Evolutionary conservation across 129 eudicot species (phyloP), one percentile per base, ranked within the genome.

Genomic region (Smallanthus sonchifolius): DNA sequence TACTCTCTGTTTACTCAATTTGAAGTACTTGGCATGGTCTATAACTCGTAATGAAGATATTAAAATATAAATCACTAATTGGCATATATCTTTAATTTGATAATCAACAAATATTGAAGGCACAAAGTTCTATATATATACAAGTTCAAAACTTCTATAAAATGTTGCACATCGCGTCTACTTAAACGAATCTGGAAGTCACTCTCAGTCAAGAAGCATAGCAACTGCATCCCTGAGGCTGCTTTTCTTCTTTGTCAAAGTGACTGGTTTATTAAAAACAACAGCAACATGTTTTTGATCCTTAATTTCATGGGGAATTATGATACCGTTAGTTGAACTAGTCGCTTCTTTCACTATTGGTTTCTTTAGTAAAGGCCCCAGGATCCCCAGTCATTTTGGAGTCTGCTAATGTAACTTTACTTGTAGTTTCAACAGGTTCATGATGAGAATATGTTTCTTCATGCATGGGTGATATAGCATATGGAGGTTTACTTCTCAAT

Each of bases 211-310:
- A 42, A 90, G 84, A 79, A 87, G 70, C 88, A 83, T 79, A 10
- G 92, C 92, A 17, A 90, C 88, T 63, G 80, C 71, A 68, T 90
- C 96, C 68, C 81, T 79, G 59, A 90, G 87, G 72, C 93, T 90
- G 78, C 80, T 75, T 75, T 83, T 90, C 66, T 90, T 90, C 85
- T 85, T 90, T 30, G 73, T 66, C 54, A 79, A 19, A 2, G 71
- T 80, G 28, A 71, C 70, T 10, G 62, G 84, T 55, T 75, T 85
- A 40, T 71, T 74, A 2, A 37, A 51, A 74, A 19, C 13, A 57
- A 65, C 80, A 74, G 69, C 78, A 40, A 60, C 61, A 67, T 74
- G 70, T 15, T 62, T 64, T 75, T 75, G 74, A 72, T 62, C 75
- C 64, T 52, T 77, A 15, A 67, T 48, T 24, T 78, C 84, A 76